Evolutionary conservation across 768 basidiomycete species (phyloP).

Genomic region (Macrolepiota fuliginosa): DNA sequence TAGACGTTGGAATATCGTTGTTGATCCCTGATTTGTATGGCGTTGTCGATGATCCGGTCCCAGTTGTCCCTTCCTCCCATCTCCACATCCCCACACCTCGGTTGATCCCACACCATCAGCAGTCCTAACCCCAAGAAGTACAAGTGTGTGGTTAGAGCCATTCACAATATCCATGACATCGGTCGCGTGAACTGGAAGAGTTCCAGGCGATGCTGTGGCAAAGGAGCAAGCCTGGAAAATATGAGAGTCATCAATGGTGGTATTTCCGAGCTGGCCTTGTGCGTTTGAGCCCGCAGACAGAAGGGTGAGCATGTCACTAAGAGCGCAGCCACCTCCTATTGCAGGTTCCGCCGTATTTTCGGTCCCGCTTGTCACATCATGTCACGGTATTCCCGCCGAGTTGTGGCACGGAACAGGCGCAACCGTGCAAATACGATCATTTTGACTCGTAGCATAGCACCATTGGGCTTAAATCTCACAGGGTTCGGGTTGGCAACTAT

Average conservation of each 20-base stretch:
- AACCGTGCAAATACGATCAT: no score
- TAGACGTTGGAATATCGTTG: conserved; percentile 47
- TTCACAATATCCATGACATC: conserved; percentile 52
- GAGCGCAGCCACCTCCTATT: no score
- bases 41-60: conserved; percentile 39
- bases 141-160: conserved; percentile 80
- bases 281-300: conserved; percentile 49
- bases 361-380: not conserved
- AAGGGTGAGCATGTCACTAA: conserved; percentile 19
- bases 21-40: conserved; percentile 15
- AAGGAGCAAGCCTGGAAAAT: conserved; percentile 41
- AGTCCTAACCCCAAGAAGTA: conserved; percentile 46
- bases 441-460: not conserved
- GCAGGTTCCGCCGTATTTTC: no score
- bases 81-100: conserved; percentile 75
- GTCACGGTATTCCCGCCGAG: no score
- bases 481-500: not conserved
- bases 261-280: conserved; percentile 49
- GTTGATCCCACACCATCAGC: conserved; percentile 11
- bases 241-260: conserved; percentile 43
- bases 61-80: conserved; percentile 70
- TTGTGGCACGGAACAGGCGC: no score
- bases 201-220: conserved; percentile 21
- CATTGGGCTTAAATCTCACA: not conserved
- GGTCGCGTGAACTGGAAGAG: conserved; percentile 27